Evolutionary conservation across 169 alveolate species (phyloP).

Genomic region (Perkinsus olseni): DNA sequence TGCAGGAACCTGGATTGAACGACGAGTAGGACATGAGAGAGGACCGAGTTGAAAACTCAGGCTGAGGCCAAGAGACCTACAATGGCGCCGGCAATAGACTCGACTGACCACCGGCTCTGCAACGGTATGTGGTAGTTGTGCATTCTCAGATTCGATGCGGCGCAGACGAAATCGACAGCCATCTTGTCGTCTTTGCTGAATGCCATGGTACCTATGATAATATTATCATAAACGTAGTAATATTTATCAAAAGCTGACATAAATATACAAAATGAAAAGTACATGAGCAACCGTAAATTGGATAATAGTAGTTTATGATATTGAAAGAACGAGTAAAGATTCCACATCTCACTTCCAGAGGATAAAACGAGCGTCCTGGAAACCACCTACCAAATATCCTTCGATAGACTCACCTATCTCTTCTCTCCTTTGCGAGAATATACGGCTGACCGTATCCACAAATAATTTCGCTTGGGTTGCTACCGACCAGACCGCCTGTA

Average conservation of each 20-base stretch:
- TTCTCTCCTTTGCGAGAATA: background rate
- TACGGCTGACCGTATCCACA: background rate
- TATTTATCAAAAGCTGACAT: too few relatives aligned
- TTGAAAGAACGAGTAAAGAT: too few relatives aligned
- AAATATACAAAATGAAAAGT: too few relatives aligned
- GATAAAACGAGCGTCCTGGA: too few relatives aligned
- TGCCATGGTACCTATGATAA: background rate
- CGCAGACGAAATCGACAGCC: constrained; percentile 65
- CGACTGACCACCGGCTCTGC: constrained; percentile 43
- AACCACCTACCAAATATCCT: background rate
- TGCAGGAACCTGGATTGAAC: constrained; percentile 56
- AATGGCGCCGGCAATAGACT: constrained; percentile 83
- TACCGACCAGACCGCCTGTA: background rate
- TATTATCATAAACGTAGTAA: background rate
- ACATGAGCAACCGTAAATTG: too few relatives aligned
- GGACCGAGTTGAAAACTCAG: too few relatives aligned
- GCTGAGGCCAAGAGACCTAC: constrained; percentile 22
- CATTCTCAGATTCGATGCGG: constrained; percentile 76
- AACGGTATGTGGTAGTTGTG: constrained; percentile 58
- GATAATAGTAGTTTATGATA: too few relatives aligned
- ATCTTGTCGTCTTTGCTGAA: constrained; percentile 78
- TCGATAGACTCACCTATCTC: background rate
- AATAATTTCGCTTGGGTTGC: background rate
- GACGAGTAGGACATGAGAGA: background rate
- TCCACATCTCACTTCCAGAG: too few relatives aligned